A percentile compares a stretch with the other conserved stretches of the same genome.
phyloP scores from a whole-genome alignment of 2,329 filamentous ascomycete genomes.

The Aspergillus novoparasiticus region DNA sequence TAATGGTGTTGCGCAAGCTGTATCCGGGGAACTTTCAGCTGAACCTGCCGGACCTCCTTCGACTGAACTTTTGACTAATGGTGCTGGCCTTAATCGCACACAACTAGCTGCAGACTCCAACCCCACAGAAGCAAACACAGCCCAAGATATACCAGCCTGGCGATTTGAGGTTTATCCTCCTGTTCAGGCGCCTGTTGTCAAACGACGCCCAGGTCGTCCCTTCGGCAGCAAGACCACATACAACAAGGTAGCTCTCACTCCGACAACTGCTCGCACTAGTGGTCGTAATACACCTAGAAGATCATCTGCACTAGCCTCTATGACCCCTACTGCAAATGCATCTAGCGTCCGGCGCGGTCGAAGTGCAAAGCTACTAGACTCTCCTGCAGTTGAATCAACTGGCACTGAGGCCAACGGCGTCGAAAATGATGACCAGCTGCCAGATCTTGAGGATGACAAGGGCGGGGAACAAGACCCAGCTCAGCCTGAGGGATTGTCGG shows the following conservation, averaged over 20 bases:
- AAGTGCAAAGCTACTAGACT: conserved; percentile 36
- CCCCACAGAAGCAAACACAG: conserved; percentile 29
- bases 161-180: conserved; percentile 48
- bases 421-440: conserved; percentile 19
- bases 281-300: conserved; percentile 42
- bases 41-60: conserved; percentile 40
- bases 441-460: conserved; percentile 11
- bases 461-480: conserved; percentile 7
- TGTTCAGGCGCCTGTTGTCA: conserved; percentile 38
- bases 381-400: conserved; percentile 29
- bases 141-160: conserved; percentile 42
- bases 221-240: conserved; percentile 34
- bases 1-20: conserved; percentile 21
- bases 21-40: conserved; percentile 20
- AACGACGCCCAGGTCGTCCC: conserved; percentile 43
- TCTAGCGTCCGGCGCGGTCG: conserved; percentile 38
- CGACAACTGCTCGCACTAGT: conserved; percentile 35
- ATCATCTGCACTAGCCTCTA: conserved; percentile 29
- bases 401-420: conserved; percentile 28
- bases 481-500: conserved; percentile 8
- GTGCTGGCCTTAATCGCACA: conserved; percentile 29
- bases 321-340: conserved; percentile 33
- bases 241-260: conserved; percentile 31
- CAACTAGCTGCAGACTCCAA: conserved; percentile 19
- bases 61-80: conserved; percentile 31